Percentiles rank a stretch among this genome's conserved stretches.
phyloP scores from a whole-genome alignment of 768 basidiomycete genomes.

The Leccinum arenicola region DNA sequence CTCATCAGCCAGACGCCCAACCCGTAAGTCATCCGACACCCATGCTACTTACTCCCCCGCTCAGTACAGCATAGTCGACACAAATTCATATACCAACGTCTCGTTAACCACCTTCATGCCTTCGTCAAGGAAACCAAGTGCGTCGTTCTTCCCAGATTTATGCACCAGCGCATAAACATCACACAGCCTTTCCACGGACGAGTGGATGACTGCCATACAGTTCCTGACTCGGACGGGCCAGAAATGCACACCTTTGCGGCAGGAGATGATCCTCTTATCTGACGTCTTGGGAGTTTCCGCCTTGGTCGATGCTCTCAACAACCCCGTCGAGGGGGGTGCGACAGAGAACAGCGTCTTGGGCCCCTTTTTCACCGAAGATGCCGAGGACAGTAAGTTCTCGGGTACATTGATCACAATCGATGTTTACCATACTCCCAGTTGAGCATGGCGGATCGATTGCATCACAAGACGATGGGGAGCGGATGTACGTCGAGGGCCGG shows the following conservation, averaged over 20 bases:
- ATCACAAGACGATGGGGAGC: constrained; percentile 83
- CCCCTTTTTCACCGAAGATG: constrained; percentile 80
- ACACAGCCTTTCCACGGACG: constrained; percentile 66
- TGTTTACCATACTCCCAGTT: constrained; percentile 39
- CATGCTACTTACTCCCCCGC: background rate
- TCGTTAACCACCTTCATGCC: constrained; percentile 70
- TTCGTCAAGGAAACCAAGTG: constrained; percentile 70
- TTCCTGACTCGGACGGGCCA: constrained; percentile 78
- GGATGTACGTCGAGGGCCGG: constrained; percentile 76
- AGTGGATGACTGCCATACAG: constrained; percentile 80
- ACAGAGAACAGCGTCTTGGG: constrained; percentile 80
- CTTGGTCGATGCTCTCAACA: constrained; percentile 73
- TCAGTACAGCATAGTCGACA: constrained; percentile 31
- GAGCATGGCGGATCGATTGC: constrained; percentile 65
- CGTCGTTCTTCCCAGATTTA: constrained; percentile 8
- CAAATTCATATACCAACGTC: constrained; percentile 46
- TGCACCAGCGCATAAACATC: background rate
- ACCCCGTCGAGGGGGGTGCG: constrained; percentile 55
- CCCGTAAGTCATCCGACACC: constrained; percentile 32
- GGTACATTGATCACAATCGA: background rate
- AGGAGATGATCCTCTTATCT: constrained; percentile 85
- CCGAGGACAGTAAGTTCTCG: constrained; percentile 55
- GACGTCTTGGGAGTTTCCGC: constrained; percentile 77
- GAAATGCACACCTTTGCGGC: constrained; percentile 64
- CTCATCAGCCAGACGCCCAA: constrained; percentile 37